Evolutionary conservation across 805 yeast species (phyloP).

Genomic region (Wickerhamiella spandovensis): DNA sequence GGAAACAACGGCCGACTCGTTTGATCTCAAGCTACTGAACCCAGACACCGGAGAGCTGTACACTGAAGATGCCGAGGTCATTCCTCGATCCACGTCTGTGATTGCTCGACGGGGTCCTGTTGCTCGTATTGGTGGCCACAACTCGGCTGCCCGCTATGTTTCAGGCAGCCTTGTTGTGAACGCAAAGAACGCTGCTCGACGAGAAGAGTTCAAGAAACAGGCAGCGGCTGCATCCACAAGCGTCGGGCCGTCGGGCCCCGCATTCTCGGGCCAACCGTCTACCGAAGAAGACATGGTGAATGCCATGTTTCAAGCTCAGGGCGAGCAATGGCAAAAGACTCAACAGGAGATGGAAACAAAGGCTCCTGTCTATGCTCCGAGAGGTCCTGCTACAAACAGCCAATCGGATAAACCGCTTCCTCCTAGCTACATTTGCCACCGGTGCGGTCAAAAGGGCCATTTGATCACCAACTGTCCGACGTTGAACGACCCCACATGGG

Average conservation of each 20-base stretch:
- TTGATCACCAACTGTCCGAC: slow-evolving; percentile 96
- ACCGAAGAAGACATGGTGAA: slow-evolving; percentile 81
- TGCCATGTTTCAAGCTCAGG: slow-evolving; percentile 85
- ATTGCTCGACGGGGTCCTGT: slow-evolving; percentile 72
- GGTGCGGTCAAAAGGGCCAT: slow-evolving; percentile 93
- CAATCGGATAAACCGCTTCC: slow-evolving; percentile 69
- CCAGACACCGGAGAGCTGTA: slow-evolving; percentile 65
- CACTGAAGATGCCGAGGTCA: slow-evolving; percentile 78
- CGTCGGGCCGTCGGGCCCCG: slow-evolving; percentile 13
- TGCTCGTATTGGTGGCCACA: slow-evolving; percentile 30
- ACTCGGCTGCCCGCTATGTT: slow-evolving; percentile 47
- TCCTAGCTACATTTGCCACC: slow-evolving; percentile 87
- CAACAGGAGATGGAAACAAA: slow-evolving; percentile 84
- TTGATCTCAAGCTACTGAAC: slow-evolving; percentile 59
- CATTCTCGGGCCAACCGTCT: slow-evolving; percentile 30
- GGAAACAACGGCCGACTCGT: slow-evolving; percentile 64
- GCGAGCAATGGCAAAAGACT: slow-evolving; percentile 88
- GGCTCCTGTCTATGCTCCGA: slow-evolving; percentile 44
- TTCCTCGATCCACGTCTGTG: slow-evolving; percentile 79
- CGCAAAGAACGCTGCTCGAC: slow-evolving; percentile 25
- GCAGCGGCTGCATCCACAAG: slow-evolving; percentile 16
- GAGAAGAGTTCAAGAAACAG: slow-evolving; percentile 22
- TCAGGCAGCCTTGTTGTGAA: slow-evolving; percentile 29
- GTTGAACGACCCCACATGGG: slow-evolving; percentile 82
- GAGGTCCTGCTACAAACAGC: slow-evolving; percentile 3